Percentiles rank a stretch among this genome's conserved stretches.
phyloP scores from a whole-genome alignment of 164 flowering plant species.

The Echeveria elegans region DNA sequence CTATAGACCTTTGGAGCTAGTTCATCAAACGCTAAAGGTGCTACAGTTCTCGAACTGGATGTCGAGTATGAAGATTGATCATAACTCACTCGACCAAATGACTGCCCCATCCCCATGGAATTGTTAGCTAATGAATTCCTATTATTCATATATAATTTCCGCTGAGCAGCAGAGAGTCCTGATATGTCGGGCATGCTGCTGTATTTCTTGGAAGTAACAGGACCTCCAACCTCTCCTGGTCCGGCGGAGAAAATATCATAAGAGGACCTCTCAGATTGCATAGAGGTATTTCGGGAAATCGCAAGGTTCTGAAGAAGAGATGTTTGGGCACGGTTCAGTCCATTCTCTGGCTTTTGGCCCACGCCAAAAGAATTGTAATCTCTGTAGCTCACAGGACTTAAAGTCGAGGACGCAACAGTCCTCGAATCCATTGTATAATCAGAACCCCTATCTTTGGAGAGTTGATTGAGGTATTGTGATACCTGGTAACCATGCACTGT shows the following conservation, averaged over 20 bases:
- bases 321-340: conserved; percentile 27
- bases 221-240: conserved; percentile 24
- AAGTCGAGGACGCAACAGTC: conserved; percentile 26
- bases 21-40: conserved; percentile 48
- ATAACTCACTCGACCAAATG: conserved; percentile 27
- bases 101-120: conserved; percentile 41
- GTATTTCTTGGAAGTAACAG: conserved; percentile 59
- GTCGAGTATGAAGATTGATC: conserved; percentile 29
- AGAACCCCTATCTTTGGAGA: conserved; percentile 42
- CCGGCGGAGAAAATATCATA: conserved; percentile 31
- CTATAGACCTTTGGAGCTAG: conserved; percentile 46
- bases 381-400: conserved; percentile 32
- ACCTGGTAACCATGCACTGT: conserved; percentile 83
- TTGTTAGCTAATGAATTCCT: conserved; percentile 29
- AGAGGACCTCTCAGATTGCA: conserved; percentile 42
- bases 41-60: conserved; percentile 31
- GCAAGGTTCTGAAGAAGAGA: conserved; percentile 42
- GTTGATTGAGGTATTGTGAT: conserved; percentile 44
- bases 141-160: conserved; percentile 26
- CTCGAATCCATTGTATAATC: conserved; percentile 29
- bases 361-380: conserved; percentile 31
- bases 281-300: conserved; percentile 33
- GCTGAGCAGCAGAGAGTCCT: conserved; percentile 40
- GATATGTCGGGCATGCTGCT: conserved; percentile 85
- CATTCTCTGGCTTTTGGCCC: conserved; percentile 46